A percentile compares a stretch with the other conserved stretches of the same genome.
Evolutionary conservation across 1,284 basidiomycete genomes (phyloP).

Genomic region (Leccinum subspadiceum): DNA sequence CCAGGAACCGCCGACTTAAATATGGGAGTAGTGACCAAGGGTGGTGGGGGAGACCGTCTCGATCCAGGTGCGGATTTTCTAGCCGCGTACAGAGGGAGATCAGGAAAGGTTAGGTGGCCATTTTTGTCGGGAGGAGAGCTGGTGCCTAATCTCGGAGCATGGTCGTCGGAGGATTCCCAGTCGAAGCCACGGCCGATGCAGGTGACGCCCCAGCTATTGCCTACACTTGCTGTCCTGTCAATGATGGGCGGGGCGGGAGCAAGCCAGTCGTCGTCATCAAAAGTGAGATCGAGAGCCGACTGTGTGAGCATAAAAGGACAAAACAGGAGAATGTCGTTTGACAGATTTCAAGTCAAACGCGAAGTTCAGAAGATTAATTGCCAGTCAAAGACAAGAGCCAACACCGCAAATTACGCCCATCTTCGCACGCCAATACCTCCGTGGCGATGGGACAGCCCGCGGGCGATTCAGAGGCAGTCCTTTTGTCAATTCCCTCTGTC

Average conservation of each 20-base stretch:
- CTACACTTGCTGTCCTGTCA: slow-evolving; percentile 62
- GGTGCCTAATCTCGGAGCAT: slow-evolving; percentile 15
- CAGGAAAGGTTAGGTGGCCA: slow-evolving; percentile 6
- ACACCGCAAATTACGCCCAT: slow-evolving; percentile 5
- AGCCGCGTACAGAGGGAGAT: slow-evolving; percentile 13
- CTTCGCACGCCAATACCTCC: slow-evolving; percentile 17
- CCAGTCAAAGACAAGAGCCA: background rate
- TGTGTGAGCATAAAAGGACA: slow-evolving; percentile 51
- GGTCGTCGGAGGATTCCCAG: slow-evolving; percentile 52
- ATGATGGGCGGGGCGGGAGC: slow-evolving; percentile 46
- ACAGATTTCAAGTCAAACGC: slow-evolving; percentile 2
- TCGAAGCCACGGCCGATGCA: slow-evolving; percentile 79
- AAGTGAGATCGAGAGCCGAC: slow-evolving; percentile 56
- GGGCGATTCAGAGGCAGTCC: background rate
- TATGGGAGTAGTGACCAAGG: slow-evolving; percentile 15
- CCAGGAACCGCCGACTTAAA: slow-evolving; percentile 1
- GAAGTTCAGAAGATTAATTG: slow-evolving; percentile 1
- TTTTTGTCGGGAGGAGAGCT: slow-evolving; percentile 10
- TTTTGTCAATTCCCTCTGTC: background rate
- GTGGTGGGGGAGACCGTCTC: slow-evolving; percentile 15
- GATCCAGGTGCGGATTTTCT: slow-evolving; percentile 8
- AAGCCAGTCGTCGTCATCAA: slow-evolving; percentile 64
- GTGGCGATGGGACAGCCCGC: background rate
- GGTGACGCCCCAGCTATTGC: slow-evolving; percentile 78
- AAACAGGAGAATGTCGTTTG: background rate